Base-by-base conservation (phyloP, 495 filamentous ascomycete genomes). In the Pyrenula massariospora region DNA sequence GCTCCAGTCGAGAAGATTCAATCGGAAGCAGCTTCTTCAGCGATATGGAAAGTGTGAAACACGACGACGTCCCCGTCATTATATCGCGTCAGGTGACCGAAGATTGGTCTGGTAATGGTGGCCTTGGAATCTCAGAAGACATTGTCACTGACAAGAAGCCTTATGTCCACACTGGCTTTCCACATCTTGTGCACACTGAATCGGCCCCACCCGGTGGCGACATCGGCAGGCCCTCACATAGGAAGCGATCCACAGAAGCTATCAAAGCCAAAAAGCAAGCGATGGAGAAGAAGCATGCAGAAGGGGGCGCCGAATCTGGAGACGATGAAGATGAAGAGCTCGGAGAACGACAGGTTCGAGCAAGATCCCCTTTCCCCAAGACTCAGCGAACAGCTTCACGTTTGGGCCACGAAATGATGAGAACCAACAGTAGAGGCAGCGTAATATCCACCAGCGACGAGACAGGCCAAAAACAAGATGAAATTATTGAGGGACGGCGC, bases 321-420 rank as follows among this genome's bases (percentile, higher is more conserved):
- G 91, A 94, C 62, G 91, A 95, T 62, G 91, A 96, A 68, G 91
- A 96, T 54, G 91, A 95, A 54, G 91, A 94, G 62, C 79, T 94
- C 11, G 88, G 87, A 10, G 73, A 79, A 55, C 63, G 75, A 22
- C 76, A 76, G 25, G 71, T 77, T 5, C 78, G 83, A 22, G 69
- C 79, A 12, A 78, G 77, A 59, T 85, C 80, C 58, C 84, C 86
- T 3, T 73, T 76, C 48, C 65, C 63, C 25, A 58, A 63, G 20
- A 57, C 65, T 25, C 68, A 72, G 24, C 73, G 81, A n/a, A 74
- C 75, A 25, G 84, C 77, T 24, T 94, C 89, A 1, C 95, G 95
- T 66, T 78, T 96, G 1, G 88, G 88, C 1, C 88, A 85, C 42
- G 91, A 96, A 69, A 95, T 96, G 91, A 91, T 95, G 88, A 82